Percentiles rank a stretch among this genome's conserved stretches.
These are phyloP conservation scores for Darksidea phi DNA, from an alignment of 495 filamentous ascomycete genomes.

Conservation along the genomic window DNA sequence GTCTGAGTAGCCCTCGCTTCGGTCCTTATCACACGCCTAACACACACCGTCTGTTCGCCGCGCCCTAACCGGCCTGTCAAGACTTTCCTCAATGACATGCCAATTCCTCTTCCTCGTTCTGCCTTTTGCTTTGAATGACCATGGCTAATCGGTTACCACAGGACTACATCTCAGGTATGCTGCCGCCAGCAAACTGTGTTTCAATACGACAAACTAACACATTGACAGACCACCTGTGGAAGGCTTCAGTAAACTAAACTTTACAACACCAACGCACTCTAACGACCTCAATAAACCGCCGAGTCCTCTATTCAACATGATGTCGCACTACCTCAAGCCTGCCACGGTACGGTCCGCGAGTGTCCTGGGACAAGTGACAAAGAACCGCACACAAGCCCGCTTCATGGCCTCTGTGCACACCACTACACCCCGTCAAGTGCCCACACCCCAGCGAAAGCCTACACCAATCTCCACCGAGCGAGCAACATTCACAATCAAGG, in stretches of 20 bases:
- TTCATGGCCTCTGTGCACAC: slow-evolving; percentile 69
- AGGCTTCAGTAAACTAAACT: slow-evolving; percentile 77
- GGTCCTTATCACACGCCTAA: slow-evolving; percentile 27
- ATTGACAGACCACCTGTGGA: slow-evolving; percentile 90
- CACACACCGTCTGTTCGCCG: slow-evolving; percentile 24
- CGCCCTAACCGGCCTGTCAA: slow-evolving; percentile 1
- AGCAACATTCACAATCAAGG: slow-evolving; percentile 92
- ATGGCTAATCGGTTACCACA: slow-evolving; percentile 35
- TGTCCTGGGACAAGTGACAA: slow-evolving; percentile 57
- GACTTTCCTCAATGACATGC: not conserved
- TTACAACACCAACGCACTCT: slow-evolving; percentile 30
- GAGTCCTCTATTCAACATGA: slow-evolving; percentile 55
- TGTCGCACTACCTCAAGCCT: slow-evolving; percentile 63
- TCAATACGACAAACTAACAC: slow-evolving; percentile 33
- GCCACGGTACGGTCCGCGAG: slow-evolving; percentile 53
- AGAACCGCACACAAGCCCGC: slow-evolving; percentile 53
- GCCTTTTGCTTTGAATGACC: slow-evolving; percentile 4
- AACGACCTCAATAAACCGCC: slow-evolving; percentile 20
- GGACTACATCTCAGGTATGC: slow-evolving; percentile 42
- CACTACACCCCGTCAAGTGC: slow-evolving; percentile 60
- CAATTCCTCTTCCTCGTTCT: not conserved
- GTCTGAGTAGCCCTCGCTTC: slow-evolving; percentile 4
- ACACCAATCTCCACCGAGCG: slow-evolving; percentile 66
- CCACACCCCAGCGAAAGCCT: slow-evolving; percentile 44
- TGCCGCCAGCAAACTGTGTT: slow-evolving; percentile 1